phyloP scores from a whole-genome alignment of 2,329 filamentous ascomycete genomes.

The Thelonectria rubi region DNA sequence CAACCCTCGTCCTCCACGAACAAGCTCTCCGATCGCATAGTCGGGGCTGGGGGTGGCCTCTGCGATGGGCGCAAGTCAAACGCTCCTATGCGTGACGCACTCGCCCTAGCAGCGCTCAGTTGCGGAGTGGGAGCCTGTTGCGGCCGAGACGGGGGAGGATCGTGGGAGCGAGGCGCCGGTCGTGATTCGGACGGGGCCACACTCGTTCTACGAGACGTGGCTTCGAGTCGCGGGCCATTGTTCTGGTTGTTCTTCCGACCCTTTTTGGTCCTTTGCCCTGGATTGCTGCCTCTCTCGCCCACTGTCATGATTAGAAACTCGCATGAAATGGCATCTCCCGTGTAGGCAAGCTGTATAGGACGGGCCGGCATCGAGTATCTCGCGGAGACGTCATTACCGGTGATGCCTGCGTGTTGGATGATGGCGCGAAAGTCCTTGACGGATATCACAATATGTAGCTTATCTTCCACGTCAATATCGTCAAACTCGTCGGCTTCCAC shows the following conservation, averaged over 20 bases:
- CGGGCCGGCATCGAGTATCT: slow-evolving; percentile 75
- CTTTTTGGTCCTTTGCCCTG: slow-evolving; percentile 59
- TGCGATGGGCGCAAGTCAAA: slow-evolving; percentile 63
- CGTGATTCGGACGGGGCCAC: slow-evolving; percentile 49
- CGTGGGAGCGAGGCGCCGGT: slow-evolving; percentile 30
- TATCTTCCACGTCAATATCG: slow-evolving; percentile 76
- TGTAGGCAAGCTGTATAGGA: slow-evolving; percentile 78
- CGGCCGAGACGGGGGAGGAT: slow-evolving; percentile 40
- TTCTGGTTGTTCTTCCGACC: slow-evolving; percentile 51
- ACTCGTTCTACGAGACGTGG: slow-evolving; percentile 56
- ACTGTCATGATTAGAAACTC: slow-evolving; percentile 87
- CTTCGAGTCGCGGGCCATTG: slow-evolving; percentile 56
- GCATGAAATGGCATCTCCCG: slow-evolving; percentile 72
- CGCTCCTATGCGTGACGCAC: slow-evolving; percentile 48
- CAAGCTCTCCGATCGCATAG: slow-evolving; percentile 71
- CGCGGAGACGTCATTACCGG: slow-evolving; percentile 72
- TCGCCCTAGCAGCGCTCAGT: slow-evolving; percentile 47
- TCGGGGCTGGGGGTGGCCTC: slow-evolving; percentile 62
- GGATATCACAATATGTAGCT: slow-evolving; percentile 80
- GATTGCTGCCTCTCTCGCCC: slow-evolving; percentile 67
- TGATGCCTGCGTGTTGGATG: slow-evolving; percentile 76
- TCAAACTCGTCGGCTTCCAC: slow-evolving; percentile 81
- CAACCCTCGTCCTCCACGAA: slow-evolving; percentile 82
- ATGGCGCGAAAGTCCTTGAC: slow-evolving; percentile 87
- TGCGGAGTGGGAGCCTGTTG: slow-evolving; percentile 47